Base-by-base conservation (phyloP, 306 rosid species). In the Medicago ruthenica region DNA sequence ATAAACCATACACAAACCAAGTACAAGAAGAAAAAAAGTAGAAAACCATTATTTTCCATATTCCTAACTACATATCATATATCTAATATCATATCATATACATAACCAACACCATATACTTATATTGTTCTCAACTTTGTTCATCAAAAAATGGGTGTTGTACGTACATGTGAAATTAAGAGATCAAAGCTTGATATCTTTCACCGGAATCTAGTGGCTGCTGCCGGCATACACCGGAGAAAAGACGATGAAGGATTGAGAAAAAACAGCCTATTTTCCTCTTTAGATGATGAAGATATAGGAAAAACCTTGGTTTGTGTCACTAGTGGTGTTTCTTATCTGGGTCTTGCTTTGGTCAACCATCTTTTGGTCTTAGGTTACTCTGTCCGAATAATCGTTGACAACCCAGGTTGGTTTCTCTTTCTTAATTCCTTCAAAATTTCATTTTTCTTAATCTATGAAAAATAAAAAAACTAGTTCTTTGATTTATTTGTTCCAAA, bases 251-350 rank as follows among this genome's bases (percentile, higher is more conserved):
- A 85, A 1, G 83, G 80, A 0, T 5, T 9, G 8, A 71, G 67
- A 1, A 71, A 20, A 31, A 57, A 75, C 58, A 83, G 37, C 8
- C 47, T 42, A 14, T 61, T 64, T 15, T 68, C 68, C 0, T 51
- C 57, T 75, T 47, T 55, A 1, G 67, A 78, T 9, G 81, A 47
- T 15, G 81, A 67, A 9, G 87, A 80, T 0, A 76, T 42, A 24
- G 91, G 70, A n/a, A 80, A 65, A 8, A 77, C 58, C 34, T 66
- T 88, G 22, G 83, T 95, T 3, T 92, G 97, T 64, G 97, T 95
- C 22, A 95, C 99, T 0, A 88, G 96, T 65, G 99, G 97, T 57
- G 92, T 81, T 73, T 92, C 99, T 3, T 87, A 85, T 73, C 72
- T 92, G 17, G 97, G 97, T 11, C 75, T 92, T 31, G 97, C 97